These are phyloP conservation scores for Trypanosoma caninum DNA, from an alignment of 208 protist species.

Conservation along the genomic window DNA sequence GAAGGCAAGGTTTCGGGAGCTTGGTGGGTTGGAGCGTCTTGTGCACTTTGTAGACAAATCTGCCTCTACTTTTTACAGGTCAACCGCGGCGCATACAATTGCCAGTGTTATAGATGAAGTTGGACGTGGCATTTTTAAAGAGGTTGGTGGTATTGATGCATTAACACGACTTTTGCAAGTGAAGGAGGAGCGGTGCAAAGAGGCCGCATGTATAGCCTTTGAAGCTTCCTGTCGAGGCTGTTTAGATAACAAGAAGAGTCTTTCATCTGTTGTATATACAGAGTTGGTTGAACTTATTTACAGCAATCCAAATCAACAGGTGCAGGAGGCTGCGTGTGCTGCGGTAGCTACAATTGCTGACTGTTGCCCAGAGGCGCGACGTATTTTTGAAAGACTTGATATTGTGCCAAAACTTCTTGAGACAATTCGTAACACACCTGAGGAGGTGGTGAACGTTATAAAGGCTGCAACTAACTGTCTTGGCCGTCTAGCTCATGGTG, in stretches of 20 bases:
- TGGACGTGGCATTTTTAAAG: constrained; percentile 57
- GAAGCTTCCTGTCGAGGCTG: constrained; percentile 79
- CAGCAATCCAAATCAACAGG: constrained; percentile 89
- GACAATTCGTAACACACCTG: constrained; percentile 79
- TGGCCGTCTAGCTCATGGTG: constrained; percentile 82
- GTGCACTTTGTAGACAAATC: constrained; percentile 82
- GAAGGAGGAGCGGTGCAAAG: constrained; percentile 89
- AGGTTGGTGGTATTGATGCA: constrained; percentile 67
- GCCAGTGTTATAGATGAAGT: constrained; percentile 84
- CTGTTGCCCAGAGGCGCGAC: constrained; percentile 51
- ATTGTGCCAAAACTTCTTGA: constrained; percentile 84
- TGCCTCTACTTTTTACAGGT: constrained; percentile 79
- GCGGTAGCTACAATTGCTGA: constrained; percentile 85
- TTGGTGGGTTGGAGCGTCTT: constrained; percentile 77
- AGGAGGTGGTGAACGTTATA: constrained; percentile 83
- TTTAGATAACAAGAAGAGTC: constrained; percentile 60
- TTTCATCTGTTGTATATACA: constrained; percentile 55
- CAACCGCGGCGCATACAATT: constrained; percentile 85
- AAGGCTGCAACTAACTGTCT: constrained; percentile 89
- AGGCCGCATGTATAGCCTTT: constrained; percentile 83
- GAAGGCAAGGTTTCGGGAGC: constrained; percentile 74
- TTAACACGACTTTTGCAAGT: constrained; percentile 70
- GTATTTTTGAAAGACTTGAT: constrained; percentile 59
- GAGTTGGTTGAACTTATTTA: constrained; percentile 82
- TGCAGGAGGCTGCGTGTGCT: constrained; percentile 85